Percentiles rank a stretch among this genome's conserved stretches.
phyloP scores from a whole-genome alignment of 2,329 filamentous ascomycete species.

The Alternaria rosae region DNA sequence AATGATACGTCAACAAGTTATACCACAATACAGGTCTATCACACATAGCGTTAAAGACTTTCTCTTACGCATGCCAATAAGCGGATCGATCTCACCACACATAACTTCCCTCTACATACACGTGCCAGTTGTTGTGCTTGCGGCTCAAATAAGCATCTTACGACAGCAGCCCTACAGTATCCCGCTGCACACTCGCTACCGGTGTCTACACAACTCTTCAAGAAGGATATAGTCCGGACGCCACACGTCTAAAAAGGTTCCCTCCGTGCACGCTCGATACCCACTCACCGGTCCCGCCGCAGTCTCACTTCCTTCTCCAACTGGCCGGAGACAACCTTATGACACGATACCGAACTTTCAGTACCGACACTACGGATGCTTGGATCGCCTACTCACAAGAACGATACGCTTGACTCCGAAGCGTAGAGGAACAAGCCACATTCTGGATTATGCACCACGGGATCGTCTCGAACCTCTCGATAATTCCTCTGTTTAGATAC shows the following conservation, averaged over 20 bases:
- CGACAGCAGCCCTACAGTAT: slow-evolving; percentile 42
- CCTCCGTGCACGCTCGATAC: slow-evolving; percentile 22
- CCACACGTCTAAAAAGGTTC: slow-evolving; percentile 40
- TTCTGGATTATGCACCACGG: slow-evolving; percentile 36
- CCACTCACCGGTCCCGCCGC: slow-evolving; percentile 28
- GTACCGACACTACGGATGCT: slow-evolving; percentile 11
- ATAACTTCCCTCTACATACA: slow-evolving; percentile 12
- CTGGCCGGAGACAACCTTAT: slow-evolving; percentile 20
- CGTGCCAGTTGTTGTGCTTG: slow-evolving; percentile 32
- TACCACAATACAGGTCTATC: not conserved
- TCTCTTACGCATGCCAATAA: not conserved
- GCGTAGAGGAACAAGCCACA: slow-evolving; percentile 25
- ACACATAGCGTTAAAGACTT: not conserved
- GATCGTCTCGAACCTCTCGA: slow-evolving; percentile 32
- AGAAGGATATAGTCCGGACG: slow-evolving; percentile 27
- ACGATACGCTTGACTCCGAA: slow-evolving; percentile 29
- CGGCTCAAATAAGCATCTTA: slow-evolving; percentile 50
- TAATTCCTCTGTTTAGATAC: slow-evolving; percentile 28
- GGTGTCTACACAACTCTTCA: slow-evolving; percentile 19
- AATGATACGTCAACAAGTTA: not conserved
- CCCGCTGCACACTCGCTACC: slow-evolving; percentile 27
- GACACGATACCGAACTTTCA: slow-evolving; percentile 20
- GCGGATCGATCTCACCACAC: slow-evolving; percentile 1
- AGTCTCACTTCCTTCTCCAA: slow-evolving; percentile 26
- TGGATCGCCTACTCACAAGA: slow-evolving; percentile 15